phyloP scores from a whole-genome alignment of 2,329 filamentous ascomycete species.

The Metarhizium anisopliae region DNA sequence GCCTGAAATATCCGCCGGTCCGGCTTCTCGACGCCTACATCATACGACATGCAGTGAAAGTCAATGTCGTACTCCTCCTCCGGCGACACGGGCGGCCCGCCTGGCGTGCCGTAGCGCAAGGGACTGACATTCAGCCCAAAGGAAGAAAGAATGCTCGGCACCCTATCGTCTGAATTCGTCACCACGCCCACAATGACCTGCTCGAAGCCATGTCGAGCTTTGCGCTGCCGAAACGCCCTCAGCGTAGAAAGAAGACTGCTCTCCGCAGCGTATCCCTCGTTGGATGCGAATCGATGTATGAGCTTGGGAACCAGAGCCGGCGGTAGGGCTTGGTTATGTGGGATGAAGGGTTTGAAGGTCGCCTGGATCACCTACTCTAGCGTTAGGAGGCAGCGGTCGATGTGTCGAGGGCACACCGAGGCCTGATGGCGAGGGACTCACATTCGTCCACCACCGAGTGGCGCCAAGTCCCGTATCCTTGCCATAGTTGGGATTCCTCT shows the following conservation, averaged over 20 bases:
- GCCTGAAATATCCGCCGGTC: constrained; percentile 45
- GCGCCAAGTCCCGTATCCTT: constrained; percentile 40
- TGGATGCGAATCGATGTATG: constrained; percentile 42
- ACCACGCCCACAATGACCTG: constrained; percentile 45
- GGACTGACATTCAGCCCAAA: constrained; percentile 41
- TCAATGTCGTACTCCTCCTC: constrained; percentile 29
- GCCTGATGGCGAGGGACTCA: constrained; percentile 20
- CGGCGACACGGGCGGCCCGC: not conserved
- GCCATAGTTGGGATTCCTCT: constrained; percentile 49
- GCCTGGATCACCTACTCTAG: constrained; percentile 39
- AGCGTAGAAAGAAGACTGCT: constrained; percentile 37
- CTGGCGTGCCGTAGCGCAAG: constrained; percentile 16
- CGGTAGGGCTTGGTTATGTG: constrained; percentile 26
- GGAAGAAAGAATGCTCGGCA: constrained; percentile 42
- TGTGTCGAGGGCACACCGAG: too few species aligned
- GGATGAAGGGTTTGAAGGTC: constrained; percentile 38
- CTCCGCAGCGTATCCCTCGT: constrained; percentile 41
- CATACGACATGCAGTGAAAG: constrained; percentile 55
- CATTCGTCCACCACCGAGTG: constrained; percentile 51
- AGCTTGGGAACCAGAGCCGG: constrained; percentile 36
- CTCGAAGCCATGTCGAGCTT: constrained; percentile 16
- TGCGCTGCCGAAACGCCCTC: constrained; percentile 22
- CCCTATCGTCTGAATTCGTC: constrained; percentile 55
- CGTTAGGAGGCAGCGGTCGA: too few species aligned
- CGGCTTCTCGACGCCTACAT: constrained; percentile 53